phyloP scores from a whole-genome alignment of 2,329 filamentous ascomycete species.

The Bipolaris bicolor region DNA sequence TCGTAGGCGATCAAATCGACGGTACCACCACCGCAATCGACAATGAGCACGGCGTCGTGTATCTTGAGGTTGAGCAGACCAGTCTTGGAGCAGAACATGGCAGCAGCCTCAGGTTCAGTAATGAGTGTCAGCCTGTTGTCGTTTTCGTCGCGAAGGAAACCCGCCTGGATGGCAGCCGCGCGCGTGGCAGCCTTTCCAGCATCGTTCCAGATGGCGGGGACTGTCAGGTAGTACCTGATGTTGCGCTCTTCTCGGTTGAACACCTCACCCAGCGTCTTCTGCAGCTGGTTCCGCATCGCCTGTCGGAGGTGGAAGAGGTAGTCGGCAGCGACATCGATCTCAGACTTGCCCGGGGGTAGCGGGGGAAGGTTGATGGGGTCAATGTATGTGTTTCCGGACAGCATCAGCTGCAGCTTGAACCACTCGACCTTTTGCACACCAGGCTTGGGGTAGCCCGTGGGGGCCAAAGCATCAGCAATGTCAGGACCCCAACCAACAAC shows the following conservation, averaged over 20 bases:
- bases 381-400: slow-evolving; percentile 98
- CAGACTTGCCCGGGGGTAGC: slow-evolving; percentile 95
- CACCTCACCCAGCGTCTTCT: slow-evolving; percentile 95
- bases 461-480: slow-evolving; percentile 94
- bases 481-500: slow-evolving; percentile 99
- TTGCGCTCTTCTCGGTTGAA: slow-evolving; percentile 98
- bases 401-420: slow-evolving; percentile 99
- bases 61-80: slow-evolving; percentile 95
- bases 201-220: slow-evolving; percentile 99
- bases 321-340: slow-evolving; percentile 98
- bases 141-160: slow-evolving; percentile 95
- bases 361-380: slow-evolving; percentile 98
- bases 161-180: slow-evolving; percentile 94
- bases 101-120: slow-evolving; percentile 94
- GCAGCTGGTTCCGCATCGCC: slow-evolving; percentile 92
- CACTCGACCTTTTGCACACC: slow-evolving; percentile 99
- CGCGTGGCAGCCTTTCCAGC: slow-evolving; percentile 96
- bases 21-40: slow-evolving; percentile 97
- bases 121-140: slow-evolving; percentile 94
- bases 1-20: slow-evolving; percentile 99
- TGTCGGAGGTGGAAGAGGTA: slow-evolving; percentile 98
- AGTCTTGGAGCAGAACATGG: slow-evolving; percentile 97
- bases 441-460: slow-evolving; percentile 95
- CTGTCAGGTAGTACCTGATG: slow-evolving; percentile 95
- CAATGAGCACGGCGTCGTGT: slow-evolving; percentile 97